Conservation (phyloP, 805 yeast species). For the Spathaspora arborariae region DNA sequence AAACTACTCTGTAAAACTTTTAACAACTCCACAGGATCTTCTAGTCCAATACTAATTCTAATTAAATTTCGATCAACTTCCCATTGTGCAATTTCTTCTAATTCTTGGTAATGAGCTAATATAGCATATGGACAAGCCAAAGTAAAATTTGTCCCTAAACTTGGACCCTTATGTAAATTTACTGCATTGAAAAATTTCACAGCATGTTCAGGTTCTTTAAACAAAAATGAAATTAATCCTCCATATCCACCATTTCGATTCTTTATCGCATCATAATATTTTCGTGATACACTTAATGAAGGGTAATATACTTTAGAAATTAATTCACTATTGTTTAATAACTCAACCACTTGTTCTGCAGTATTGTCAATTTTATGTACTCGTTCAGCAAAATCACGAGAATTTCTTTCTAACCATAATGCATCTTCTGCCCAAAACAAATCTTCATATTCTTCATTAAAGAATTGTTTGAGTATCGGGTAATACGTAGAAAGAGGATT, state of each 20-base stretch:
- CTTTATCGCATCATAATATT: conserved; percentile 68
- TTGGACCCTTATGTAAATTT: conserved; percentile 79
- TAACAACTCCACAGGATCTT: conserved; percentile 58
- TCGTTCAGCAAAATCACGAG: conserved; percentile 78
- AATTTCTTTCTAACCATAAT: conserved; percentile 83
- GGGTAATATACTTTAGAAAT: conserved; percentile 76
- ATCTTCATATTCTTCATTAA: conserved; percentile 60
- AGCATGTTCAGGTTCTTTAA: conserved; percentile 62
- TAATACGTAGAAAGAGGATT: conserved; percentile 62
- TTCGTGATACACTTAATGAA: conserved; percentile 45
- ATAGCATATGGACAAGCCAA: conserved; percentile 87
- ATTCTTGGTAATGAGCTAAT: conserved; percentile 78
- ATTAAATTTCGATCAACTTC: conserved; percentile 78
- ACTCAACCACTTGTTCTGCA: conserved; percentile 50
- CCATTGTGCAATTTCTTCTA: conserved; percentile 75
- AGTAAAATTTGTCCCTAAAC: conserved; percentile 86
- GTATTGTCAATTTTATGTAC: conserved; percentile 54
- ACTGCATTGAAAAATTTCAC: conserved; percentile 69
- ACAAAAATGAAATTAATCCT: conserved; percentile 73
- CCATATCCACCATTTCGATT: conserved; percentile 83
- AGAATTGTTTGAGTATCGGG: conserved; percentile 44
- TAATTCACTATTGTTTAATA: conserved; percentile 47
- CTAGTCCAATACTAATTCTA: conserved; percentile 83
- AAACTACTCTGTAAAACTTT: conserved; percentile 50
- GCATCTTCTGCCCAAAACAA: conserved; percentile 93